These are phyloP conservation scores for Amauroascus niger DNA, from an alignment of 2,329 filamentous ascomycete species.

Conservation along the genomic window DNA sequence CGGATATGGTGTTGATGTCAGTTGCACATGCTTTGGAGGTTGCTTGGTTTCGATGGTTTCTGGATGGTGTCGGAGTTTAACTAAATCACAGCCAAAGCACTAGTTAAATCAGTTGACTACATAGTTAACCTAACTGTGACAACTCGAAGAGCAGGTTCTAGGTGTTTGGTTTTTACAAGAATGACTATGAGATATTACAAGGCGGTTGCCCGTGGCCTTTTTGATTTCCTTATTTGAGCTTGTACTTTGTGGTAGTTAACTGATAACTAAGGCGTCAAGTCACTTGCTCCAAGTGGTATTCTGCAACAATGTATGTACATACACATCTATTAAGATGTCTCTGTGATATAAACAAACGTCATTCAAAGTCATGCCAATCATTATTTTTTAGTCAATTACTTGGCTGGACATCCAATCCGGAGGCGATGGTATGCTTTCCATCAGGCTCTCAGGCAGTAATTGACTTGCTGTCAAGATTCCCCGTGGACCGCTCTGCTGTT, in stretches of 20 bases:
- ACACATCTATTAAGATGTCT: background rate
- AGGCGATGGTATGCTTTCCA: constrained; percentile 37
- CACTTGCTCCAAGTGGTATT: too few species aligned
- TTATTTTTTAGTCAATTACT: constrained; percentile 28
- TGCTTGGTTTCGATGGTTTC: too few species aligned
- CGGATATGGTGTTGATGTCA: background rate
- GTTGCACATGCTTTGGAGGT: background rate
- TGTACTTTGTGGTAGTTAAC: background rate
- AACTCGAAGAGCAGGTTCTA: too few species aligned
- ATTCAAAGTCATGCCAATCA: background rate
- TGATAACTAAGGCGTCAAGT: too few species aligned
- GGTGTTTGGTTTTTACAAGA: too few species aligned
- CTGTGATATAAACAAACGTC: background rate
- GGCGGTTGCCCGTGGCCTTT: too few species aligned
- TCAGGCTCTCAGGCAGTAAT: constrained; percentile 34
- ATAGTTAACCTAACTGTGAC: too few species aligned
- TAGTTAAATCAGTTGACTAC: too few species aligned
- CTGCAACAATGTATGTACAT: background rate
- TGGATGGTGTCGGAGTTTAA: too few species aligned
- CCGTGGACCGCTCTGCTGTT: constrained; percentile 6
- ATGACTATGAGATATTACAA: too few species aligned
- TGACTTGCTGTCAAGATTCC: constrained; percentile 29
- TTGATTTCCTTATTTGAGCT: too few species aligned
- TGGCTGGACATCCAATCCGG: constrained; percentile 32
- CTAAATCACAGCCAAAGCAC: too few species aligned